Base-by-base conservation (phyloP, 1,139 yeast species). In the Pichia terricola region DNA sequence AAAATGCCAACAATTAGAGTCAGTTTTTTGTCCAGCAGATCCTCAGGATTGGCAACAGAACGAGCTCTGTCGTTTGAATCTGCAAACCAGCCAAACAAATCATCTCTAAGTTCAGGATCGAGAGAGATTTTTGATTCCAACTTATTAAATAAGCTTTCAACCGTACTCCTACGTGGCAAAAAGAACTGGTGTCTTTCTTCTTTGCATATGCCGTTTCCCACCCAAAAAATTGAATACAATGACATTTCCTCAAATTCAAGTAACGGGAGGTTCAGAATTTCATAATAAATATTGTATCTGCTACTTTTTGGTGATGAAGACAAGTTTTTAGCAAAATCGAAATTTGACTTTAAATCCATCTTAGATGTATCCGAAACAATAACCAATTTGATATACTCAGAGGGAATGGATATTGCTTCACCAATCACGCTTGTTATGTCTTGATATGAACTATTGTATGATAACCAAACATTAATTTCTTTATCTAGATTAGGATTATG, bases 241-340 rank as follows among this genome's bases (percentile, higher is more conserved):
- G 77, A 76, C 77, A 87, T 75, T 51, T 75, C 78, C 61, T 94
- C 98, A 54, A 82, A 74, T 50, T 88, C 94, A 35, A 68, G 72
- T 48, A 91, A 66, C 5, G 89, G 78, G 40, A 88, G 79, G 38
- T 78, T 81, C 55, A 94, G 70, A 1, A 83, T 65, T 56, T 89
- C 96, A 59, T 84, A 91, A 53, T 32, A 37, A 2, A 47, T 26
- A 4, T 30, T 27, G 3, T 41, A 10, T 3, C 33, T 34, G 3
- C 35, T 36, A 28, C 39, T 35, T 25, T 67, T 75, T 40, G 72
- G 71, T 50, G 67, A 67, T 52, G 71, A 75, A 3, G 76, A 70
- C 51, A 81, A 69, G 35, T 33, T 30, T 77, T 71, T 22, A 70
- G 70, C 27, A 6, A 83, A 83, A 32, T 75, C 73, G 48, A 72